phyloP scores from a whole-genome alignment of 2,329 filamentous ascomycete species.

The Fusarium verrucosum region DNA sequence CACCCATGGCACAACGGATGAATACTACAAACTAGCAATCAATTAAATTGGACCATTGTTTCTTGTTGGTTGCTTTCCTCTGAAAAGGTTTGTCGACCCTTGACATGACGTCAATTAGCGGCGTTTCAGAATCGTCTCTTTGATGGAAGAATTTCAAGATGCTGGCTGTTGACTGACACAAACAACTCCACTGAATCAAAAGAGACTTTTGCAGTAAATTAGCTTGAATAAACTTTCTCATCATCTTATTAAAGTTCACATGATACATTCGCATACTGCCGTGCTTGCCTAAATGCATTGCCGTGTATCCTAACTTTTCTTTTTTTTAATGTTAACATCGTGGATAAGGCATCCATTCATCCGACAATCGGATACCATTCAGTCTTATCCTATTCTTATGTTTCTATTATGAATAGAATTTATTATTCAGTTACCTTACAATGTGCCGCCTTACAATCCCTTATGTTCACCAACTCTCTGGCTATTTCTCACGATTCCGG shows the following conservation, averaged over 20 bases:
- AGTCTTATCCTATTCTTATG: background rate
- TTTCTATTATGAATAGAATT: background rate
- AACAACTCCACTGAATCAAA: background rate
- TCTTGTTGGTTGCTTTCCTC: constrained; percentile 1
- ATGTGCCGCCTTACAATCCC: background rate
- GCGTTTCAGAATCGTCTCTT: background rate
- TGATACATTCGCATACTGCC: background rate
- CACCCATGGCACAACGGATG: constrained; percentile 17
- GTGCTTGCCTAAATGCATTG: background rate
- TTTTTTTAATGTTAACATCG: background rate
- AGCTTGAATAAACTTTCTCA: background rate
- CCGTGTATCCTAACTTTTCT: background rate
- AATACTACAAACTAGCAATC: background rate
- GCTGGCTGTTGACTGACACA: background rate
- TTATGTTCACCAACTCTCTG: background rate
- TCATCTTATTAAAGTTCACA: background rate
- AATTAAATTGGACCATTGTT: constrained; percentile 1
- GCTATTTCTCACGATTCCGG: background rate
- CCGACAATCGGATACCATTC: background rate
- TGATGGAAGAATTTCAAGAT: background rate
- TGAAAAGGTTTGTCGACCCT: constrained; percentile 3
- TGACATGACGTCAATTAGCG: constrained; percentile 26
- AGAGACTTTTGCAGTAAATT: background rate
- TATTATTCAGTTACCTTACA: background rate
- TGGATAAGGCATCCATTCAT: background rate